Percentiles rank a stretch among this genome's conserved stretches.
Evolutionary conservation across 148 eudicot genomes (phyloP).

Genomic region (Fallopia convolvulus): DNA sequence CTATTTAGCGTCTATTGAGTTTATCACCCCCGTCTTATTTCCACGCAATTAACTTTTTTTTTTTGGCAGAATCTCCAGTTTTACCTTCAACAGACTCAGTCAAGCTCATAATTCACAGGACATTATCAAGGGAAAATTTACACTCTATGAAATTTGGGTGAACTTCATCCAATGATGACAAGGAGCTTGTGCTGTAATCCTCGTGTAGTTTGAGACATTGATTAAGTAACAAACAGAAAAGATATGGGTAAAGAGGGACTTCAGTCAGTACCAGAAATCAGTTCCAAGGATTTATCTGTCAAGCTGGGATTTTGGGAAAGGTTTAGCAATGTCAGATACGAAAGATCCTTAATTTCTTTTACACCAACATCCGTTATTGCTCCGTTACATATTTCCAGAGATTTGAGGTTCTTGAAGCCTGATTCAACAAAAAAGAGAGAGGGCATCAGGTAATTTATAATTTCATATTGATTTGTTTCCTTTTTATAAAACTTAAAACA

Average conservation of each 20-base stretch:
- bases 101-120: no score
- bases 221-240: not conserved
- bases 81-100: no score
- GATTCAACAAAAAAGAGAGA: slow-evolving; percentile 2
- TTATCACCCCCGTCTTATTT: no score
- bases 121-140: no score
- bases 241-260: not conserved
- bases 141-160: no score
- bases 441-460: not conserved
- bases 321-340: slow-evolving; percentile 62
- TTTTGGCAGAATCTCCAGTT: no score
- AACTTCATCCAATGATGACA: not conserved
- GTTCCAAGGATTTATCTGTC: slow-evolving; percentile 69
- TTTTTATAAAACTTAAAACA: no score
- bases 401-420: slow-evolving; percentile 75
- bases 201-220: not conserved
- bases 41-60: no score
- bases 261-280: slow-evolving; percentile 55
- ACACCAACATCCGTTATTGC: slow-evolving; percentile 85
- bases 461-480: not conserved
- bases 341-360: slow-evolving; percentile 71
- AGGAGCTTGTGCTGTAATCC: not conserved
- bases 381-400: slow-evolving; percentile 86
- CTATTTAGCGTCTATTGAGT: no score
- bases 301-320: slow-evolving; percentile 68